Base-by-base conservation (phyloP, 306 rosid species). In the Prunus mume region DNA sequence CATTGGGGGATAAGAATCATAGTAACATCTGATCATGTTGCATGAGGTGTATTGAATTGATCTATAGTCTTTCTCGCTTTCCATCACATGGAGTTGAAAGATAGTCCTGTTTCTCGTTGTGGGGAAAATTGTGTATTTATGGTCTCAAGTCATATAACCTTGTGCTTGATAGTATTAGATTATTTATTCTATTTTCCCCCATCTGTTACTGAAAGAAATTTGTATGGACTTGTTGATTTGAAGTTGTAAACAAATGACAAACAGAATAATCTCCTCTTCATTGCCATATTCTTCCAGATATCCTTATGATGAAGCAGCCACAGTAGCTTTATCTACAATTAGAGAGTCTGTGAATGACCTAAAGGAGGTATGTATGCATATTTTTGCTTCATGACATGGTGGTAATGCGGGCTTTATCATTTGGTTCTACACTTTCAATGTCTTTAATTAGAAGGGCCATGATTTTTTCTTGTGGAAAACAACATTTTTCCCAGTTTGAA, bases 241-340 rank as follows among this genome's bases (percentile, higher is more conserved):
- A 56, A 34, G 52, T 56, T 34, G 24, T 72, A n/a, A 54, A 22
- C 38, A 49, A 65, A 41, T 32, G 62, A 57, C 32, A 43, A 28
- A 34, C 67, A 62, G 46, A 34, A 69, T 81, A 63, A 18, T 73
- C 32, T 32, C 65, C 56, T 71, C 56, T 43, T 4, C 15, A n/a
- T 62, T 65, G 55, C 69, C 38, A 19, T 75, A 9, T 76, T 72
- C 65, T 84, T 66, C 71, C 89, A 93, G 97, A 75, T 91, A 88
- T 83, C 96, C 98, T 54, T 88, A 46, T 6, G 89, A 90, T 12
- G 89, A 93, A 87, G 96, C 96, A 76, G 89, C 92, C 13, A 82
- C 90, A 11, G 83, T 93, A 12, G 91, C 97, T 60, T 75, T 89
- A 78, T 89, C 97, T 50, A 80, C 93, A 65, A 62, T 91, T 69